These are phyloP conservation scores for Beauveria australis DNA, from an alignment of 2,329 filamentous ascomycete genomes.

Conservation along the genomic window DNA sequence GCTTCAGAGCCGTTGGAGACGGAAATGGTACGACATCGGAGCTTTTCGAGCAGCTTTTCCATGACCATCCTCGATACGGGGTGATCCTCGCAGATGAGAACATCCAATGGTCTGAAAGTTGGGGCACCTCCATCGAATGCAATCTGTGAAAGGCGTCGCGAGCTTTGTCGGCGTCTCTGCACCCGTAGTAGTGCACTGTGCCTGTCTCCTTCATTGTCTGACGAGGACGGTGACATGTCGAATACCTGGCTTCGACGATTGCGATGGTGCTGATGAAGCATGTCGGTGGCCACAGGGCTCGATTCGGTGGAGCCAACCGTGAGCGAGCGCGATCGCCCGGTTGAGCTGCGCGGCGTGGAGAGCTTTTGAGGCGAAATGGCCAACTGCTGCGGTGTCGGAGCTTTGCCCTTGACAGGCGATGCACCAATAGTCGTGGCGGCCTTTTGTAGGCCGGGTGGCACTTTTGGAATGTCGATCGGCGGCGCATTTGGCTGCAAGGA, in stretches of 20 bases:
- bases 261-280: constrained; percentile 65
- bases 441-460: constrained; percentile 51
- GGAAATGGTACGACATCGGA: constrained; percentile 88
- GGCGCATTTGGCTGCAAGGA: constrained; percentile 63
- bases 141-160: constrained; percentile 87
- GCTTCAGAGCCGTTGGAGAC: constrained; percentile 87
- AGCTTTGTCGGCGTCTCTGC: constrained; percentile 88
- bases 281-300: constrained; percentile 61
- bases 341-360: constrained; percentile 52
- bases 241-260: constrained; percentile 92
- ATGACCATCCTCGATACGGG: constrained; percentile 97
- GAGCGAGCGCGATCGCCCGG: constrained; percentile 70
- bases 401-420: constrained; percentile 50
- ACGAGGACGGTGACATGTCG: constrained; percentile 94
- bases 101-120: constrained; percentile 81
- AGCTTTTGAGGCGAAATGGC: constrained; percentile 57
- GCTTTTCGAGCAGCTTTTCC: constrained; percentile 92
- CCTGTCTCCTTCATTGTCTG: constrained; percentile 91
- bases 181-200: constrained; percentile 86
- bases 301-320: constrained; percentile 93
- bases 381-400: constrained; percentile 41
- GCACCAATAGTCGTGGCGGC: constrained; percentile 46
- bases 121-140: constrained; percentile 69
- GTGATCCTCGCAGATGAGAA: constrained; percentile 95
- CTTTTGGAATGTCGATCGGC: constrained; percentile 64